phyloP scores from a whole-genome alignment of 371 early-diverging fungal species.

The Apophysomyces trapeziformis region DNA sequence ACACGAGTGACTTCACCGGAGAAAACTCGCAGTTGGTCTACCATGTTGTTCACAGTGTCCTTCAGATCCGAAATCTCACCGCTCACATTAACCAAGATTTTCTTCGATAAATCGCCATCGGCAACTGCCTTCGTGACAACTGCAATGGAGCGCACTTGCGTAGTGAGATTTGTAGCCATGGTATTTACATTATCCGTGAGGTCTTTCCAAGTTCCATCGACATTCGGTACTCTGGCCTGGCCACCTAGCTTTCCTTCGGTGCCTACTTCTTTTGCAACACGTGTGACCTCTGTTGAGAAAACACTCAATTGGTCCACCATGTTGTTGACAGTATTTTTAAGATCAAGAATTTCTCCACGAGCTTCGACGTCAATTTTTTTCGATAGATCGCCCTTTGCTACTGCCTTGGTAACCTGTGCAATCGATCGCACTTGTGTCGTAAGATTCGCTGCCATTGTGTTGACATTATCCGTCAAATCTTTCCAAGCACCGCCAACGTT shows the following conservation, averaged over 20 bases:
- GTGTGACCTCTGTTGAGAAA: constrained; percentile 44
- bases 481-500: constrained; percentile 63
- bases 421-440: constrained; percentile 64
- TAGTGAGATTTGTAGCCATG: constrained; percentile 66
- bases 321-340: constrained; percentile 57
- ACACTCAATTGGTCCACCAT: constrained; percentile 64
- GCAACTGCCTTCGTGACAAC: constrained; percentile 64
- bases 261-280: constrained; percentile 58
- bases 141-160: constrained; percentile 64
- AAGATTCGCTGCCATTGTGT: constrained; percentile 61
- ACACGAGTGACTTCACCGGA: constrained; percentile 56
- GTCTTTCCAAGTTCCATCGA: constrained; percentile 69
- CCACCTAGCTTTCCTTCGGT: constrained; percentile 63
- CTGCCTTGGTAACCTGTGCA: constrained; percentile 57
- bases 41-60: constrained; percentile 44
- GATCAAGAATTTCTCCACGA: constrained; percentile 56
- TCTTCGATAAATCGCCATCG: constrained; percentile 53
- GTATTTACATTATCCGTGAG: constrained; percentile 68
- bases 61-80: constrained; percentile 56
- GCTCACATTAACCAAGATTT: constrained; percentile 38
- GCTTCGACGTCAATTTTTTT: constrained; percentile 57
- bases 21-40: constrained; percentile 48
- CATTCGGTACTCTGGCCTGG: constrained; percentile 52
- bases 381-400: constrained; percentile 66
- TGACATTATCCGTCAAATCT: constrained; percentile 64